Evolutionary conservation across 495 filamentous ascomycete genomes (phyloP), one percentile per base, ranked within the genome.

Genomic region (Monascus purpureus): DNA sequence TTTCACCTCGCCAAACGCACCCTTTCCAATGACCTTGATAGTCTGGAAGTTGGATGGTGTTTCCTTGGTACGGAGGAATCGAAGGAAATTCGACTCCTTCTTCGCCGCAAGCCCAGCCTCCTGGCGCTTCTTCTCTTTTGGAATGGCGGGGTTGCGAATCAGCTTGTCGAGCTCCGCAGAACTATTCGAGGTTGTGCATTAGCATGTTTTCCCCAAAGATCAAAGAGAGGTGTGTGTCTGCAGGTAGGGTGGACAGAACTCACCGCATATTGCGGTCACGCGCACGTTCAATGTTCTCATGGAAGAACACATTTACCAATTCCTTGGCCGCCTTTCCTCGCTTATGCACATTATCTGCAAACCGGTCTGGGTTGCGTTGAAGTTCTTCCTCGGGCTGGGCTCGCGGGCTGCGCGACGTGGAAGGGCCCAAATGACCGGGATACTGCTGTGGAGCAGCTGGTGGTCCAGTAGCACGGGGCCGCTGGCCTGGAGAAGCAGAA

Each of bases 11-110:
- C 90, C 90, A 50, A 99, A 99, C 9, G 90, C 90, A 52, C 90
- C 90, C 69, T 96, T 99, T 46, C 90, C 90, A 47, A 99, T 96
- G 42, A 95, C 82, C 65, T 94, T 96, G 52, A 95, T 69, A 5
- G 90, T 95, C 40, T 74, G 69, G 67, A 94, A 99, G 61, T 96
- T 94, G 33, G 82, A 70, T 5, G 90, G 84, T 46, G 73, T 75
- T 45, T 95, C 84, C 53, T 83, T 85, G 27, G 90, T 94, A 29
- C 90, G 77, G 37, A 95, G 64, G 66, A 96, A 93, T 23, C 90
- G 85, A 34, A 99, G 67, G 57, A 90, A 99, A 35, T 80, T 75
- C 8, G 81, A 83, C 46, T 99, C 90, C 40, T 80, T 80, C 42
- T 79, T 78, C 29, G 80, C 75, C 33, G 83, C 75, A 31, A 73